Evolutionary conservation across 495 filamentous ascomycete species (phyloP), one percentile per base, ranked within the genome.

Genomic region (Rhypophila decipiens): DNA sequence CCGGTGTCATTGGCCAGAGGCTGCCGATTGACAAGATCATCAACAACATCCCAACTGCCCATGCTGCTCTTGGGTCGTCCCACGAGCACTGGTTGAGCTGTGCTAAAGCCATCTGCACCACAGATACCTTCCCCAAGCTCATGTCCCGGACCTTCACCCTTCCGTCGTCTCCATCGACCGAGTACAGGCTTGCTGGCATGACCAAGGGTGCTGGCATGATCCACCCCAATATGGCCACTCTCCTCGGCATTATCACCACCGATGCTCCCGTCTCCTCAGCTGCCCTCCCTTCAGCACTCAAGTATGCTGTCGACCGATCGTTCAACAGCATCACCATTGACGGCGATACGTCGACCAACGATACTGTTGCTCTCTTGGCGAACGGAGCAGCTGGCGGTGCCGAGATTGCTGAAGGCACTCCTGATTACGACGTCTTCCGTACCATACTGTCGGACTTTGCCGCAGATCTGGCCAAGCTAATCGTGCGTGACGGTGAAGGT

Each of bases 151-250:
- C 79, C 4, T 99, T 97, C 68, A 82, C 70, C 4, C 80, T 99
- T 22, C 91, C 91, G 19, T 93, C 87, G 9, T 87, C 87, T 8
- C 82, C 86, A 2, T 69, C 71, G 8, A 80, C 76, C 34, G 76
- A 78, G 60, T 99, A 96, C 71, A 73, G 76, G 55, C 84, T 99
- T 21, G 89, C 86, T 21, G 93, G 93, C 40, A 96, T 95, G 80
- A 95, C 94, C 50, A 99, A 99, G 69, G 93, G 93, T 38, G 94
- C 93, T 12, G 93, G 93, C 57, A 99, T 99, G 93, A 99, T 99
- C 62, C 91, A 96, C 67, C 93, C 93, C 18, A 96, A 99, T 72
- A 96, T 98, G 91, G 93, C 90, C 36, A 99, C 93, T 0, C 78
- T 99, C 33, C 80, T 99, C 23, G 91, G 87, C 39, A 87, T 97